Evolutionary conservation across 73 alveolate species (phyloP).

Genomic region (Paramecium pentaurelia): DNA sequence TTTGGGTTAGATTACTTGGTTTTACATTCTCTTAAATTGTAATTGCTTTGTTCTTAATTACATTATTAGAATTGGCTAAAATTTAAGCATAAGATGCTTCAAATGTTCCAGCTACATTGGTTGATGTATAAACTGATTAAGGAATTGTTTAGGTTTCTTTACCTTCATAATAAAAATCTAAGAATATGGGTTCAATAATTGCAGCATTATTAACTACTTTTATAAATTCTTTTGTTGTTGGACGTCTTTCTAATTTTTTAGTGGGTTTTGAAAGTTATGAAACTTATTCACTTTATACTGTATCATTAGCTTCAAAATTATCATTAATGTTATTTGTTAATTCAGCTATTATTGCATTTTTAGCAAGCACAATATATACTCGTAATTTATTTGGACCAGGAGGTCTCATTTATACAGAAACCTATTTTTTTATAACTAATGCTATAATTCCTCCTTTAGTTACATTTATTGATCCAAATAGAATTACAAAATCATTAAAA

Average conservation of each 20-base stretch:
- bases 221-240: conserved; percentile 44
- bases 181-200: background rate
- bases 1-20: conserved; percentile 24
- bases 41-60: background rate
- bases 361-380: background rate
- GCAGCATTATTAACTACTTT: conserved; percentile 50
- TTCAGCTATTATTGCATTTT: conserved; percentile 30
- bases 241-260: background rate
- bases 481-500: background rate
- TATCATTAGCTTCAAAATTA: conserved; percentile 42
- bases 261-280: conserved; percentile 51
- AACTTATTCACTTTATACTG: conserved; percentile 47
- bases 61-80: background rate
- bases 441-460: conserved; percentile 48
- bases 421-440: conserved; percentile 44
- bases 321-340: conserved; percentile 47
- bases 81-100: background rate
- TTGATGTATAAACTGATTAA: background rate
- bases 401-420: conserved; percentile 56
- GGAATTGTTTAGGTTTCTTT: background rate
- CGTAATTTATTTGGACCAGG: conserved; percentile 57
- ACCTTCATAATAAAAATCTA: background rate
- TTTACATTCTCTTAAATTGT: conserved; percentile 7
- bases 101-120: background rate
- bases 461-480: conserved; percentile 32